Evolutionary conservation across 2,329 filamentous ascomycete species (phyloP), one percentile per base, ranked within the genome.

Genomic region (Phialophora tarda): DNA sequence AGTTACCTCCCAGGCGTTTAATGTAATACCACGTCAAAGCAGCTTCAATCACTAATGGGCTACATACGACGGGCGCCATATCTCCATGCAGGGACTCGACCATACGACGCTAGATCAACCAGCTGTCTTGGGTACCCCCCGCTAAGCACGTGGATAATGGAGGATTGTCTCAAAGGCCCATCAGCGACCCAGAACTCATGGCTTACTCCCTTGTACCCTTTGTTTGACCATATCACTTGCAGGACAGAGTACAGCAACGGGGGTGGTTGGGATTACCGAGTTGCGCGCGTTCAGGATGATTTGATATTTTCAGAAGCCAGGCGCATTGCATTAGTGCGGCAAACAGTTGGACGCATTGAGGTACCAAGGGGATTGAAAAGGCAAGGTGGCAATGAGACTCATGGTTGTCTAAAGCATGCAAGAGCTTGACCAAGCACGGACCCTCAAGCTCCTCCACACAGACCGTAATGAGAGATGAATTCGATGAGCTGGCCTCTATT

Each of bases 1-100:
- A 55, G 28, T 32, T 26, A 55, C 11, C 28, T 55, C 53, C 51
- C 24, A 55, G 28, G 53, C 53, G 28, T 34, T 55, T 28, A 34
- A 55, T 55, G 53, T 53, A 53, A 51, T 53, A 28, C 10, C 48
- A 24, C 26, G 14, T 53, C 48, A 26, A 53, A 28, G 7, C 17
- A 28, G 3, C 48, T 53, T n/a, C 38, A 44, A 44, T 12, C 23
- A 53, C 17, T 14, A 12, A 53, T 53, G 23, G 26, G 12, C 3
- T 21, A 14, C 48, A 53, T 14, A 44, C 21, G 38, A n/a, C 38
- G 14, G 38, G 14, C 38, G 38, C 38, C 38, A n/a, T 44, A 17
- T n/a, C 38, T 6, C 17, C 5, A 2, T n/a, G 17, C 38, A 44
- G 38, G 38, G 38, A n/a, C 38, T 44, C 38, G 17, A 44, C 38